These are phyloP conservation scores for Pisolithus albus DNA, from an alignment of 768 basidiomycete species.

Conservation along the genomic window DNA sequence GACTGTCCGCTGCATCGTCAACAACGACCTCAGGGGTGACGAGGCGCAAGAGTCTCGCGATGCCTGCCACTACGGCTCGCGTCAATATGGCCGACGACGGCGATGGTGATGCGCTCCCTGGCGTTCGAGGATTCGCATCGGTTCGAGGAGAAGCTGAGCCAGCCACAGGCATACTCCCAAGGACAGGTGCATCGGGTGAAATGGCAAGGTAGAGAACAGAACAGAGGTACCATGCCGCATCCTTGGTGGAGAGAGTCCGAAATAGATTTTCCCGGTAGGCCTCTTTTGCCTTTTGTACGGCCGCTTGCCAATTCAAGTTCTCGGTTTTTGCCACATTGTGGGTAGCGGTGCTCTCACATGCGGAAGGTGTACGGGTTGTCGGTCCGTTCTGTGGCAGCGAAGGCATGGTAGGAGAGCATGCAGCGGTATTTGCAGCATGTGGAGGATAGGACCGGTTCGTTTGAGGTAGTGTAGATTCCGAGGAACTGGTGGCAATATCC, in stretches of 20 bases:
- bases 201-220: slow-evolving; percentile 15
- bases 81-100: slow-evolving; percentile 4
- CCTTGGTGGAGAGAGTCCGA: slow-evolving; percentile 16
- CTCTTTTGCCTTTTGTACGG: neutral
- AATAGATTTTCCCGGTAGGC: slow-evolving; percentile 15
- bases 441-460: too few relatives aligned
- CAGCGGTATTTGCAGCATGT: too few relatives aligned
- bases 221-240: slow-evolving; percentile 24
- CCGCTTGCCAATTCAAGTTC: neutral
- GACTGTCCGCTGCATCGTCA: too few relatives aligned
- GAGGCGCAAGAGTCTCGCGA: slow-evolving; percentile 18
- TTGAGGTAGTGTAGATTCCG: too few relatives aligned
- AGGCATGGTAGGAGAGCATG: too few relatives aligned
- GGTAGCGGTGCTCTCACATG: neutral
- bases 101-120: neutral
- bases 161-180: neutral
- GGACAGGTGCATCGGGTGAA: neutral
- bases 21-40: neutral
- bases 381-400: too few relatives aligned
- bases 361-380: too few relatives aligned
- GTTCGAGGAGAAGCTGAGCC: neutral
- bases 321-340: neutral
- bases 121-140: too few relatives aligned
- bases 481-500: neutral
- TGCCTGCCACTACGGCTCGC: slow-evolving; percentile 14